A percentile compares a stretch with the other conserved stretches of the same genome.
Conservation (phyloP, 495 filamentous ascomycete genomes). For the Trichoderma virens region DNA sequence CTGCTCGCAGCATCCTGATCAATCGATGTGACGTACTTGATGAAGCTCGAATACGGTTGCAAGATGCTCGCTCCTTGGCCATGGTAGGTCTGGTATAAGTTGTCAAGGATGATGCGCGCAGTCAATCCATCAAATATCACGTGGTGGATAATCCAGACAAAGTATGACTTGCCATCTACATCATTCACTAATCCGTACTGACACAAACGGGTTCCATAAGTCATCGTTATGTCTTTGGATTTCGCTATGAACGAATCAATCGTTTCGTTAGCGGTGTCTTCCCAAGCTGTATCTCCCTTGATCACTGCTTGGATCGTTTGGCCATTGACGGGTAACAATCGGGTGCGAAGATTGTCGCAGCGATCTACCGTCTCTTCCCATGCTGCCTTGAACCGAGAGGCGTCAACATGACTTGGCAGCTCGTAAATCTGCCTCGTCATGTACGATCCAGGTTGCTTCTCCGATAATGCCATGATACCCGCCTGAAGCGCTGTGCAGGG, state of each 20-base stretch:
- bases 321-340: conserved; percentile 36
- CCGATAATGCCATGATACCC: conserved; percentile 35
- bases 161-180: conserved; percentile 13
- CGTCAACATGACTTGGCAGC: conserved; percentile 22
- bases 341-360: conserved; percentile 59
- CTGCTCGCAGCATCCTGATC: not conserved
- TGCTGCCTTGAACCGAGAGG: conserved; percentile 34
- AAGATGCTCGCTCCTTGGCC: not conserved
- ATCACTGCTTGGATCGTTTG: conserved; percentile 20
- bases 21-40: conserved; percentile 16
- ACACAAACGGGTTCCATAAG: conserved; percentile 4
- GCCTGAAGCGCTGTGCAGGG: not conserved
- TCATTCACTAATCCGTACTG: not conserved
- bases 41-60: conserved; percentile 40
- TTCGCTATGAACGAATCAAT: not conserved
- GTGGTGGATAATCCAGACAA: conserved; percentile 19
- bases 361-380: conserved; percentile 46
- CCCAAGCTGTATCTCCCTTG: conserved; percentile 13
- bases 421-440: not conserved
- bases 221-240: not conserved
- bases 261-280: conserved; percentile 9
- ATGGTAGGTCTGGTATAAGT: conserved; percentile 7
- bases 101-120: not conserved
- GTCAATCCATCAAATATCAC: not conserved
- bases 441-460: conserved; percentile 7